Evolutionary conservation across 331 rosid genomes (phyloP).

Genomic region (Saraca asoca): DNA sequence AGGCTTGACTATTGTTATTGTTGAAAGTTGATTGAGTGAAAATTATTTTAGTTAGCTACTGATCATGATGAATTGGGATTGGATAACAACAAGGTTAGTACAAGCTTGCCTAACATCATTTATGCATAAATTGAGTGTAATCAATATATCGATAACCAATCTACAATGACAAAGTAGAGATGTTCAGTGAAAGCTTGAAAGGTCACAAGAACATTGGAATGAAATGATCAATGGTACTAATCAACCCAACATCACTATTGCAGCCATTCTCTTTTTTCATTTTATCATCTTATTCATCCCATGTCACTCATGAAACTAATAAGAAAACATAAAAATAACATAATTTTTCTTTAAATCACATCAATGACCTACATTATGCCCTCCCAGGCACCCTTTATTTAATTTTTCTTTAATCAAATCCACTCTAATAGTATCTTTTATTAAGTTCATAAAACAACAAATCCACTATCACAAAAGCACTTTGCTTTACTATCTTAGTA

Average conservation of each 20-base stretch:
- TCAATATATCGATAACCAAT: conserved; percentile 71
- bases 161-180: conserved; percentile 35
- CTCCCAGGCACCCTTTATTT: not conserved
- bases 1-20: no score
- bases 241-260: not conserved
- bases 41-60: not conserved
- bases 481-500: no score
- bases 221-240: no score
- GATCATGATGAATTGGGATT: not conserved
- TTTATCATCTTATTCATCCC: not conserved
- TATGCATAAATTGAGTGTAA: conserved; percentile 62
- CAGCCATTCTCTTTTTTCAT: not conserved
- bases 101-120: not conserved
- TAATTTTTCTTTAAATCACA: not conserved
- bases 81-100: not conserved
- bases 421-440: no score
- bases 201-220: no score
- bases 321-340: not conserved
- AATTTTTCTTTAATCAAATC: no score
- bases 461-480: no score
- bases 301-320: not conserved
- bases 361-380: not conserved
- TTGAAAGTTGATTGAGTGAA: not conserved
- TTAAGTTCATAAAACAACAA: no score
- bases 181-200: not conserved